Base-by-base conservation (phyloP, 345 rosid species). In the Ceriops decandra region DNA sequence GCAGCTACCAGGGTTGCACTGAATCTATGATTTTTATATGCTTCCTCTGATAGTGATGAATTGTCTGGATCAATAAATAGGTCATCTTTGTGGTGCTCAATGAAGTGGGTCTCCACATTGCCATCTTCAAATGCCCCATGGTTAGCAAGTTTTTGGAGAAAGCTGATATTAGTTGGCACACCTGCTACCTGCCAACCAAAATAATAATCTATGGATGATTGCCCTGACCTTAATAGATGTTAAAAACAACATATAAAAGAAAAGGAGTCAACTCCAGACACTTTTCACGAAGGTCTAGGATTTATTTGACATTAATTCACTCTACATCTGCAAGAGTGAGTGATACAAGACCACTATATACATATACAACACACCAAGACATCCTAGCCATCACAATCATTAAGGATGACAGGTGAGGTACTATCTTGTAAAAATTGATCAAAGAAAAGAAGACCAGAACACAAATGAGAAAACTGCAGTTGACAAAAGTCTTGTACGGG, bases 91-190 rank as follows among this genome's bases (percentile, higher is more conserved):
- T 88, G 85, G 72, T 87, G 85, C 77, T 91, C 96, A 36, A 93
- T 89, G 74, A 93, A 91, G 84, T 93, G 98, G 10, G 97, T 93
- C 86, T 93, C 98, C 72, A 93, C 93, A 57, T 84, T 74, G 53
- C 92, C 97, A 77, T 74, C 85, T 80, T 79, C 84, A 79, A 93
- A 93, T 71, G 83, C 91, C 78, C 66, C 77, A 64, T 93, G 92
- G 73, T 79, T 80, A 57, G 95, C 89, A 77, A 93, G 96, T 62
- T 83, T 88, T 66, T 80, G 88, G 60, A 93, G 85, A 74, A 93
- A 93, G 76, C 75, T 84, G 67, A 93, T 85, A 82, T 93, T 93
- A 58, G 95, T 93, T 21, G 98, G 98, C 67, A 93, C 87, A 73
- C 97, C 98, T 35, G 90, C 98, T 52, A 93, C 95, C 98, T 93